Evolutionary conservation across 1,284 basidiomycete genomes (phyloP).

Genomic region (Amylostereum areolatum): DNA sequence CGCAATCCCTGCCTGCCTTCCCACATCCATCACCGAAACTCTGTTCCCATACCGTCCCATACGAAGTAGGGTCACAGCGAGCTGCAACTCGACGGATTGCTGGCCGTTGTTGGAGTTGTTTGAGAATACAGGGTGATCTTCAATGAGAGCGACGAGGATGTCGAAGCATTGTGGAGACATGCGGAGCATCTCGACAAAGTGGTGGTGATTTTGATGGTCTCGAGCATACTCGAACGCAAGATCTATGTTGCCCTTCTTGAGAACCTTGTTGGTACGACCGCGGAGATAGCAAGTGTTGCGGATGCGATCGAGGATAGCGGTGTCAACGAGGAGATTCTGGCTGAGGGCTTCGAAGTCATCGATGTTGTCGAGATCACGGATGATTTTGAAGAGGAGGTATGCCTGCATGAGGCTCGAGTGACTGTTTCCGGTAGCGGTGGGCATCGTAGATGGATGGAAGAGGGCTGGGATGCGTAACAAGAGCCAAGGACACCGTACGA

Average conservation of each 20-base stretch:
- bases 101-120: constrained; percentile 24
- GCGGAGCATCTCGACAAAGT: constrained; percentile 27
- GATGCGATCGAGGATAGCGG: background rate
- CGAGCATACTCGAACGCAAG: constrained; percentile 26
- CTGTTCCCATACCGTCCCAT: constrained; percentile 31
- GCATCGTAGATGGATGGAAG: too few relatives aligned
- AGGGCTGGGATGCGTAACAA: too few relatives aligned
- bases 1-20: constrained; percentile 21
- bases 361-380: too few relatives aligned
- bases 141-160: constrained; percentile 22
- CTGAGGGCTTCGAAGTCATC: too few relatives aligned
- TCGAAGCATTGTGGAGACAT: constrained; percentile 26
- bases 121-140: constrained; percentile 25
- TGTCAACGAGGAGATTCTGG: too few relatives aligned
- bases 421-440: too few relatives aligned
- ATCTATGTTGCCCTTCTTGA: constrained; percentile 20
- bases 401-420: too few relatives aligned
- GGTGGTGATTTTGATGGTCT: constrained; percentile 31
- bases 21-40: constrained; percentile 25
- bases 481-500: too few relatives aligned
- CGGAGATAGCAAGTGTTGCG: background rate
- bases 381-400: too few relatives aligned
- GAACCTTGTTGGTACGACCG: constrained; percentile 7
- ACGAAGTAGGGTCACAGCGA: constrained; percentile 29
- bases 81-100: constrained; percentile 26